Base-by-base conservation (phyloP, 495 filamentous ascomycete genomes). In the Sordaria brevicollis region DNA sequence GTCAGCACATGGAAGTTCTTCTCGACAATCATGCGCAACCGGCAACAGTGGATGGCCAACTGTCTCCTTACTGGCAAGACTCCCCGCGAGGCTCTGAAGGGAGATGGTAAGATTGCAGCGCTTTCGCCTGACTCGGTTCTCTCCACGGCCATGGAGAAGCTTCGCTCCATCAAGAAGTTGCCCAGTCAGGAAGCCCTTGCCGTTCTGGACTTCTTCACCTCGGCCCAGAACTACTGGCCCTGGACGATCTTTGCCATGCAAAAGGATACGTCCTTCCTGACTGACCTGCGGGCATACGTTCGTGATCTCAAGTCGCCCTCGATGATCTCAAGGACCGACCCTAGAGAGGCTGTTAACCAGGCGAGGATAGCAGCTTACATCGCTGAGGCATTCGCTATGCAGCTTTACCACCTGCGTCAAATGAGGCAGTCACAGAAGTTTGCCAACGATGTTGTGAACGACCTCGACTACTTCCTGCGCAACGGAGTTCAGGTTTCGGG, bases 1-100 rank as follows among this genome's bases (percentile, higher is more conserved):
- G 83, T 87, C 65, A 82, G 84, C 29, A 90, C 93, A 66, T 98
- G 95, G 95, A 87, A 85, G 67, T 87, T 99, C 69, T 88, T 97
- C 36, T 90, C 94, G 34, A 89, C 89, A n/a, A 88, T 97, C 65
- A 86, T 98, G 65, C 91, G 92, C 74, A 93, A 92, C 75, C 89
- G 92, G 68, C 95, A 99, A 72, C 93, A 96, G 75, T 98, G 96
- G 90, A 90, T 99, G 81, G 89, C 94, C 0, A 92, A 96, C 57
- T 94, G 93, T 75, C 85, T 98, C 66, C 88, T 98, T 33, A 97
- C 94, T 4, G 95, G 95, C 31, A 89, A 89, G 70, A 92, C 92
- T 1, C 92, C 95, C 17, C 86, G 89, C 67, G 87, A 94, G 65
- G 87, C 89, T 1, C 77, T 92, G 72, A 90, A 88, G 69, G 80